Base-by-base conservation (phyloP, 164 flowering plant species). In the Macadamia integrifolia region DNA sequence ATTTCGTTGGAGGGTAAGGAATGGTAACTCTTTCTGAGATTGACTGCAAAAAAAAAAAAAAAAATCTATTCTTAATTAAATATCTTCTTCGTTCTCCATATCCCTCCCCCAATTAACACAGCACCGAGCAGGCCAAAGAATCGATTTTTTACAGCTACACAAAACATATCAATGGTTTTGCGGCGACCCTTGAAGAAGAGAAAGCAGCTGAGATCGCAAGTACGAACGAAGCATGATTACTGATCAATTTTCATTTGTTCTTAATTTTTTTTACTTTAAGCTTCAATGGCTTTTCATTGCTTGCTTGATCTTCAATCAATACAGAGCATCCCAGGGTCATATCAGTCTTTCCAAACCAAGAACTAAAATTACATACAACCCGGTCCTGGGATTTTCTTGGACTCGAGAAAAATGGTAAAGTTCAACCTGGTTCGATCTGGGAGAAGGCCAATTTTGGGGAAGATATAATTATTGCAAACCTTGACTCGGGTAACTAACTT, bases 361-460 rank as follows among this genome's bases (percentile, higher is more conserved):
- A 70, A 56, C 80, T 74, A 18, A 71, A 80, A 56, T 55, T 88
- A 49, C 93, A 87, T 65, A 90, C 97, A 8, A 88, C 97, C 8
- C 66, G 79, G n/a, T 81, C 92, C n/a, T 90, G 93, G 93, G 74
- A 75, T 3, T 88, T 90, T 66, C 66, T 88, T 42, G 84, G 83
- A 68, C 52, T 86, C 0, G 92, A 86, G 66, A 70, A 40, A 6
- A 58, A 79, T 66, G 87, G 82, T 0, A 35, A 13, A n/a, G 50
- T 79, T 55, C 72, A 68, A 6, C 0, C 68, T 0, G 6, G n/a
- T 9, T 88, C 97, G 0, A 32, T 86, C 2, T 88, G 92, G 93
- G 70, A 64, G 30, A 79, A 83, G 70, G 91, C 88, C 0, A 83
- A 80, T 62, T 90, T 77, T 57, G 97, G 97, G 9, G 84, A 83